phyloP scores from a whole-genome alignment of 2,329 filamentous ascomycete species.

The Colletotrichum caudatum region DNA sequence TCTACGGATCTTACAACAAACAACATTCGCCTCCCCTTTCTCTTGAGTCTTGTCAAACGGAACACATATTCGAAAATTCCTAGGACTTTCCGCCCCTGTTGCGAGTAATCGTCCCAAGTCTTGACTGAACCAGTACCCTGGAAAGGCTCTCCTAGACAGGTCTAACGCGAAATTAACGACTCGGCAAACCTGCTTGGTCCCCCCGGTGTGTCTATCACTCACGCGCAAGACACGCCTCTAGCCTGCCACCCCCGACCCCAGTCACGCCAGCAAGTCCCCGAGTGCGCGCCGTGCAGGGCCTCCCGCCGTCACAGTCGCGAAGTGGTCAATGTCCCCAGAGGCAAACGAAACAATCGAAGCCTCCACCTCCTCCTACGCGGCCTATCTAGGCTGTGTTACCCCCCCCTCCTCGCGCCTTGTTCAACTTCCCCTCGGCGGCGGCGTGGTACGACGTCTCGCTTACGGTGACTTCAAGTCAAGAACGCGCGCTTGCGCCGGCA shows the following conservation, averaged over 20 bases:
- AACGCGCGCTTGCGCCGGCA: slow-evolving; percentile 40
- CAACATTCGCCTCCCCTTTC: slow-evolving; percentile 5
- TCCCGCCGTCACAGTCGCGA: slow-evolving; percentile 35
- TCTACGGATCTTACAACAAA: slow-evolving; percentile 3
- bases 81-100: slow-evolving; percentile 13
- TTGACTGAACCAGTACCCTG: slow-evolving; percentile 17
- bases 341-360: slow-evolving; percentile 39
- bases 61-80: slow-evolving; percentile 3
- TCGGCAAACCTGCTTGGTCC: slow-evolving; percentile 37
- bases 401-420: slow-evolving; percentile 36
- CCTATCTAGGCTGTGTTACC: slow-evolving; percentile 37
- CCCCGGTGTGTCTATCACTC: slow-evolving; percentile 2
- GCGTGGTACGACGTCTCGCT: slow-evolving; percentile 30
- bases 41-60: background rate
- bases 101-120: slow-evolving; percentile 24
- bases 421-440: slow-evolving; percentile 34
- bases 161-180: slow-evolving; percentile 34
- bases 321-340: slow-evolving; percentile 30
- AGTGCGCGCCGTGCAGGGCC: slow-evolving; percentile 40
- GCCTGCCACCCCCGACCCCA: slow-evolving; percentile 21
- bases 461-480: slow-evolving; percentile 30
- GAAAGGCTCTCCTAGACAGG: slow-evolving; percentile 31
- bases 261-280: slow-evolving; percentile 39
- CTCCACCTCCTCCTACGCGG: slow-evolving; percentile 32
- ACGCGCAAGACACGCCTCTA: slow-evolving; percentile 31